Percentiles rank a stretch among this genome's conserved stretches.
Evolutionary conservation across 768 basidiomycete species (phyloP).

Genomic region (Boletus tylopilopsis): DNA sequence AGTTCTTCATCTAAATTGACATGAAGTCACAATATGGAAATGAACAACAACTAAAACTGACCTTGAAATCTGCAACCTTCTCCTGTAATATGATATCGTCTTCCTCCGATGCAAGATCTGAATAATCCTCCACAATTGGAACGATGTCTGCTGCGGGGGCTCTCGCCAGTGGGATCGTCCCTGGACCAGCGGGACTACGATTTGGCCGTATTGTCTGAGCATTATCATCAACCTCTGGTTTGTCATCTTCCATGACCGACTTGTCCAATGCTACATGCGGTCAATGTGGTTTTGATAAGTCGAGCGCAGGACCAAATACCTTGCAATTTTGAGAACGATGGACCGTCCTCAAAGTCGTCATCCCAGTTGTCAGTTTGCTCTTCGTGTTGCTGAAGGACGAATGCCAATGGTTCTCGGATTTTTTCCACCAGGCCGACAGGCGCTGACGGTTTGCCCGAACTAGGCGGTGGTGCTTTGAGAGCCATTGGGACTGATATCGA

Average conservation of each 20-base stretch:
- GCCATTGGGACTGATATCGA: conserved; percentile 31
- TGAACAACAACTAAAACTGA: conserved; percentile 25
- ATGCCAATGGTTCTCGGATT: conserved; percentile 54
- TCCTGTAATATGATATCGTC: conserved; percentile 66
- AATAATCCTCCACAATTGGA: conserved; percentile 87
- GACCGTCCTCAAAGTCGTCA: conserved; percentile 94
- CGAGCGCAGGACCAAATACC: conserved; percentile 28
- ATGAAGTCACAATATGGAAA: neutral
- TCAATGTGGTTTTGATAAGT: neutral
- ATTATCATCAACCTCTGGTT: conserved; percentile 60
- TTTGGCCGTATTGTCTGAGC: conserved; percentile 76
- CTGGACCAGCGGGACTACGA: conserved; percentile 59
- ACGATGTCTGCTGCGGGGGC: conserved; percentile 59
- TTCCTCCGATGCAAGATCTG: conserved; percentile 79
- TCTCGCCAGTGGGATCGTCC: conserved; percentile 51
- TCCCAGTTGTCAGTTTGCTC: conserved; percentile 97
- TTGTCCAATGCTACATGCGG: conserved; percentile 56
- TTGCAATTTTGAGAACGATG: conserved; percentile 82
- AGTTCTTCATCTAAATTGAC: conserved; percentile 59
- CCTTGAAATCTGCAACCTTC: conserved; percentile 85
- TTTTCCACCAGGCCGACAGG: conserved; percentile 35
- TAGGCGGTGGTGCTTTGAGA: conserved; percentile 19
- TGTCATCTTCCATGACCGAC: conserved; percentile 53
- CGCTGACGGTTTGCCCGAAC: conserved; percentile 17
- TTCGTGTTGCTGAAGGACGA: conserved; percentile 69